These are phyloP conservation scores for Bruguiera hainesii DNA, from an alignment of 441 rosid species.

Conservation along the genomic window DNA sequence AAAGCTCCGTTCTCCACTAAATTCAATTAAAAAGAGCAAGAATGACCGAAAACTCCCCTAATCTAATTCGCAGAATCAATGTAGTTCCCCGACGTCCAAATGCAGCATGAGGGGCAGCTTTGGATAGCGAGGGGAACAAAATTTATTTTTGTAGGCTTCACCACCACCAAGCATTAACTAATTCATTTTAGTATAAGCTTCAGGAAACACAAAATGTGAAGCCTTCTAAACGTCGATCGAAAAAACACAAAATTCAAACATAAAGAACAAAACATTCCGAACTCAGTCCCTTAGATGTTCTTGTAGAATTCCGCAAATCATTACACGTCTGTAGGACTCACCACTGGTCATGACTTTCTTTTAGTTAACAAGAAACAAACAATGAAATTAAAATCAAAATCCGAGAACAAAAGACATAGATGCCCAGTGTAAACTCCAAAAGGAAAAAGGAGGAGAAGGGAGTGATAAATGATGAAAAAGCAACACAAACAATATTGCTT, in stretches of 20 bases:
- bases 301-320: constrained; percentile 51
- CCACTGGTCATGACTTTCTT: constrained; percentile 30
- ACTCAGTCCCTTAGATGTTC: constrained; percentile 98
- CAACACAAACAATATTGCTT: constrained; percentile 66
- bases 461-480: constrained; percentile 7
- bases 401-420: not conserved
- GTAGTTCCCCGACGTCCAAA: constrained; percentile 21
- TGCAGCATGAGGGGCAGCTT: not conserved
- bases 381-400: not conserved
- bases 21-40: no score
- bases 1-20: no score
- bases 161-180: constrained; percentile 2
- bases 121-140: constrained; percentile 19
- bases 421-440: not conserved
- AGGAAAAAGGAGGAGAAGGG: not conserved
- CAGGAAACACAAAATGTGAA: not conserved
- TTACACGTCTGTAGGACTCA: constrained; percentile 85
- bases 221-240: not conserved
- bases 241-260: not conserved
- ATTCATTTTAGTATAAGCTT: not conserved
- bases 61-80: not conserved
- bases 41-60: no score
- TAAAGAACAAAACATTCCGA: not conserved
- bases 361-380: not conserved
- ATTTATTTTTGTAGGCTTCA: not conserved